Evolutionary conservation across 768 basidiomycete species (phyloP), one percentile per base, ranked within the genome.

Genomic region (Leccinum variicolor): DNA sequence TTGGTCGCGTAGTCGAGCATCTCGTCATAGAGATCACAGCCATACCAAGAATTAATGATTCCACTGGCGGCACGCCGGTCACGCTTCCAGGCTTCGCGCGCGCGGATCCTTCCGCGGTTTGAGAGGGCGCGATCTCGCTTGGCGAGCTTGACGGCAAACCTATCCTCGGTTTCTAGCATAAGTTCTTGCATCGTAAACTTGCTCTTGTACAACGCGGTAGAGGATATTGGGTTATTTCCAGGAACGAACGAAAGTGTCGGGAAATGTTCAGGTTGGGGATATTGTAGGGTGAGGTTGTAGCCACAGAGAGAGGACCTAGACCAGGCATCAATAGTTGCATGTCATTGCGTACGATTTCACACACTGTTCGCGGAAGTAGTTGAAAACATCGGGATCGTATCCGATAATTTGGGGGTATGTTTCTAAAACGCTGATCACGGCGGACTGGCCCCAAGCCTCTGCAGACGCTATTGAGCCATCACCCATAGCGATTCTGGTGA

Each of bases 401-500:
- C 82, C 85, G 52, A 91, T 88, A 28, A 90, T 73, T 66, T 90
- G 89, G 1, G 89, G 89, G 65, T 85, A 87, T 4, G 89, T 90
- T 71, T 87, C 81, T 17, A 90, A 69, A 29, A 86, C 75, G 55
- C 79, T 63, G 65, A 88, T 84, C 11, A 84, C 79, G 28, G 89
- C 83, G 0, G 84, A 61, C 25, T 83, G 69, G 54, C 80, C 74
- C 53, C 81, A 86, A 9, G 79, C 78, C 50, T 76, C 75, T 31
- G 62, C 75, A n/a, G 80, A 75, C 3, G 80, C 76, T 17, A 89
- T 76, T 10, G 85, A 73, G 11, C 83, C 86, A 69, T 90, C 84
- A 15, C 89, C 89, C 48, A 92, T 88, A 13, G 80, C 84, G 53
- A 90, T 81, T 67, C 84, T 86, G 1, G 81, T 75, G 29, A 90